Evolutionary conservation across 23 red algal genomes (phyloP).

Genomic region (Pyropia yezoensis): DNA sequence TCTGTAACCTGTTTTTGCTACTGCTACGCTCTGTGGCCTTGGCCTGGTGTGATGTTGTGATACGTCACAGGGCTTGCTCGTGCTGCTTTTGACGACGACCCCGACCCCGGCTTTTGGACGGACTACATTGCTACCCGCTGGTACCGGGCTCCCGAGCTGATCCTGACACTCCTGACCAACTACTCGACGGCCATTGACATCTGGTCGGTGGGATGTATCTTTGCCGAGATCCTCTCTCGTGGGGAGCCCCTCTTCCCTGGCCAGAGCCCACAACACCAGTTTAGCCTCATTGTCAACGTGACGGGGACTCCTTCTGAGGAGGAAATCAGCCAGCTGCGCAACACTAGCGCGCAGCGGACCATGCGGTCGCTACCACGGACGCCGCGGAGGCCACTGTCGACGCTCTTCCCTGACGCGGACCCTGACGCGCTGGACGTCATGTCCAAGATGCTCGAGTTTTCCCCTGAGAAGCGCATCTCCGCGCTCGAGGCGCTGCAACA

Average conservation of each 20-base stretch:
- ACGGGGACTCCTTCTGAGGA: slow-evolving; percentile 61
- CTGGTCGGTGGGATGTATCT: slow-evolving; percentile 91
- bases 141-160: slow-evolving; percentile 81
- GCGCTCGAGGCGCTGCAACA: slow-evolving; percentile 62
- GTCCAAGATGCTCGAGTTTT: slow-evolving; percentile 57
- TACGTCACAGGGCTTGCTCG: slow-evolving; percentile 39
- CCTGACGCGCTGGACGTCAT: slow-evolving; percentile 61
- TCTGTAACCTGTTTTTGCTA: no score
- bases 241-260: slow-evolving; percentile 92
- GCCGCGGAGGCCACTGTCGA: slow-evolving; percentile 24
- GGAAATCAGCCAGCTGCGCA: slow-evolving; percentile 50
- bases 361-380: slow-evolving; percentile 39
- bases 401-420: slow-evolving; percentile 49
- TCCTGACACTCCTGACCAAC: slow-evolving; percentile 43
- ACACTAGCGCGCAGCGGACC: slow-evolving; percentile 33
- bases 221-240: slow-evolving; percentile 80
- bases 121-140: slow-evolving; percentile 81
- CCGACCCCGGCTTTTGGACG: slow-evolving; percentile 72
- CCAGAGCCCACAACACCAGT: slow-evolving; percentile 64
- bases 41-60: no score
- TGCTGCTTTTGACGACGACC: slow-evolving; percentile 54
- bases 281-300: slow-evolving; percentile 78
- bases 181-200: slow-evolving; percentile 76
- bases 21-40: no score
- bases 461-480: slow-evolving; percentile 67